Conservation (phyloP, 345 rosid genomes). For the Eucalyptus sp. region DNA sequence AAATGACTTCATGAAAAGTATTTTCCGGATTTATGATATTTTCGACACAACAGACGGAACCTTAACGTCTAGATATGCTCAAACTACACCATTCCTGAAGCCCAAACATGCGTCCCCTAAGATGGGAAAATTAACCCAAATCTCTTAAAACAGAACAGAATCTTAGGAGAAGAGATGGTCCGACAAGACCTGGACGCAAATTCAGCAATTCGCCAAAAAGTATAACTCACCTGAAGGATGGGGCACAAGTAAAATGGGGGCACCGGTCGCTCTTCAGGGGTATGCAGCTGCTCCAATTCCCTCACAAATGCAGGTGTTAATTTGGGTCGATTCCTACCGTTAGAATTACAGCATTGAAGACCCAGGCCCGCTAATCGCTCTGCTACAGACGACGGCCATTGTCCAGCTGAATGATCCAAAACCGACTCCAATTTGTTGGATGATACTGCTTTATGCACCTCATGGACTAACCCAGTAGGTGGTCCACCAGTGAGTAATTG, state of each 20-base stretch:
- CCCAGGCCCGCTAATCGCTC: conserved; percentile 35
- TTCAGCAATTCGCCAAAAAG: not conserved
- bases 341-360: conserved; percentile 47
- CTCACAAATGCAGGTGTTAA: conserved; percentile 48
- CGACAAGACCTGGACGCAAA: not conserved
- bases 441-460: conserved; percentile 36
- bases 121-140: not conserved
- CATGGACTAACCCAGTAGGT: conserved; percentile 36
- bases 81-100: not conserved
- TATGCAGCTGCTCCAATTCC: conserved; percentile 52
- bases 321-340: conserved; percentile 40
- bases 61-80: not conserved
- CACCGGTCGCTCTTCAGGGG: conserved; percentile 39
- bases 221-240: conserved; percentile 40
- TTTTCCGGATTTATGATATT: too few species aligned
- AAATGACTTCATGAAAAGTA: too few species aligned
- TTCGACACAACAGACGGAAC: too few species aligned
- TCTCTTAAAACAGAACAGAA: not conserved
- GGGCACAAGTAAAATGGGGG: conserved; percentile 71
- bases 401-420: conserved; percentile 62
- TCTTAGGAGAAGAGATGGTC: not conserved
- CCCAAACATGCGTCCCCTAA: not conserved
- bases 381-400: conserved; percentile 46
- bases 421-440: conserved; percentile 23
- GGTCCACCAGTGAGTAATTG: conserved; percentile 56